Evolutionary conservation across 257 asterid species (phyloP).

Genomic region (Solanum sparsipilum): DNA sequence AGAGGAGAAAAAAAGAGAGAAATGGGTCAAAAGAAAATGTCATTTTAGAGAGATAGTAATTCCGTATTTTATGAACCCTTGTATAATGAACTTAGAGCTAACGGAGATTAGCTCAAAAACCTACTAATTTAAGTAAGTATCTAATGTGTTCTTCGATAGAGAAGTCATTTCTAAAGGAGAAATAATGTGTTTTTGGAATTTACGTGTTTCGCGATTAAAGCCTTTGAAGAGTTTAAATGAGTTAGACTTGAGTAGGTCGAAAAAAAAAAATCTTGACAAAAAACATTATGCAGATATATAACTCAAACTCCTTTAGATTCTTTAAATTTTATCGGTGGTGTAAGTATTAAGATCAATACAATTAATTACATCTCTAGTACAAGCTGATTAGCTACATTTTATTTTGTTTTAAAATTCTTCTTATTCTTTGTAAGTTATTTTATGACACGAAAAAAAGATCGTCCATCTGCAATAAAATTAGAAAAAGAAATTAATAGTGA

Average conservation of each 20-base stretch:
- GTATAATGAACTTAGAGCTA: too few species aligned
- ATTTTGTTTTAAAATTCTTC: background rate
- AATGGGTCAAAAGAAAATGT: background rate
- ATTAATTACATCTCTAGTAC: background rate
- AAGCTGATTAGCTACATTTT: background rate
- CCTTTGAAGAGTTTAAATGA: too few species aligned
- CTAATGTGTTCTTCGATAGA: too few species aligned
- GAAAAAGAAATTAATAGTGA: too few species aligned
- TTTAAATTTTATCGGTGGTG: background rate
- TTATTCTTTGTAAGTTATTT: background rate
- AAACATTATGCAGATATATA: fast-evolving
- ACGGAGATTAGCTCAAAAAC: background rate
- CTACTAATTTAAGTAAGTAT: too few species aligned
- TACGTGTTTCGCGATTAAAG: too few species aligned
- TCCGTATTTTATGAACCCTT: too few species aligned
- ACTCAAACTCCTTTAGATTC: background rate
- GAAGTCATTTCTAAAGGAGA: too few species aligned
- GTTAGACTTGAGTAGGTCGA: background rate
- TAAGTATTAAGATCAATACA: background rate
- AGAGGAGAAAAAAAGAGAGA: too few species aligned
- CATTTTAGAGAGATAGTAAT: background rate
- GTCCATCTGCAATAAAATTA: too few species aligned
- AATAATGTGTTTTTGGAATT: too few species aligned
- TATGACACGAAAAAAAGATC: background rate
- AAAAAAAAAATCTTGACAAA: background rate